Evolutionary conservation across 2,329 filamentous ascomycete genomes (phyloP), one percentile per base, ranked within the genome.

Genomic region (Clathrospora elynae): DNA sequence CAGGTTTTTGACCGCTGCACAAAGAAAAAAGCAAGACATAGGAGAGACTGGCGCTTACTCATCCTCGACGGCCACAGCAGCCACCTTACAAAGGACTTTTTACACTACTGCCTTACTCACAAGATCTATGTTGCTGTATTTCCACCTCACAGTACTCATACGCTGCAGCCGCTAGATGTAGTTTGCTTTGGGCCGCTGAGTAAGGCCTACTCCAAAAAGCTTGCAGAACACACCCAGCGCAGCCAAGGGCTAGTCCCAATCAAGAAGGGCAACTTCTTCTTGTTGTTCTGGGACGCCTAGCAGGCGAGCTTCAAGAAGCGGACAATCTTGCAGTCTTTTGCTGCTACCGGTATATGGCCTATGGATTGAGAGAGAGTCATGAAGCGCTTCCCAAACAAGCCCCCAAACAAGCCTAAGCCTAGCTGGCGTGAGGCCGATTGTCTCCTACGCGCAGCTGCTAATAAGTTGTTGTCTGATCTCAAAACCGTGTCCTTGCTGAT

Each of bases 201-300:
- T 16, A 6, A 29, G 9, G 16, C 13, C 26, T 29, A 29, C 12
- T 13, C 5, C 12, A 8, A 13, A 4, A 14, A 17, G 12, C 26
- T 29, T n/a, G n/a, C n/a, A n/a, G n/a, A 18, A 19, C 7, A n/a
- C n/a, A n/a, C n/a, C n/a, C n/a, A n/a, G n/a, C n/a, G n/a, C n/a
- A n/a, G n/a, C n/a, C n/a, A n/a, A n/a, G n/a, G n/a, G n/a, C n/a
- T n/a, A n/a, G n/a, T n/a, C n/a, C n/a, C n/a, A n/a, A n/a, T n/a
- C n/a, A 35, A 35, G 6, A 35, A 35, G 16, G n/a, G 32, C n/a
- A 17, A 35, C 16, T 35, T 35, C 19, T 35, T 35, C 32, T 19
- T 17, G 11, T 17, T 35, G 17, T 35, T 35, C 32, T 35, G 32
- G 32, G n/a, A 35, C 4, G 32, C 32, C 17, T 35, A 17, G 32